Evolutionary conservation across 2,329 filamentous ascomycete species (phyloP).

Genomic region (Emergomyces pasteurianus): DNA sequence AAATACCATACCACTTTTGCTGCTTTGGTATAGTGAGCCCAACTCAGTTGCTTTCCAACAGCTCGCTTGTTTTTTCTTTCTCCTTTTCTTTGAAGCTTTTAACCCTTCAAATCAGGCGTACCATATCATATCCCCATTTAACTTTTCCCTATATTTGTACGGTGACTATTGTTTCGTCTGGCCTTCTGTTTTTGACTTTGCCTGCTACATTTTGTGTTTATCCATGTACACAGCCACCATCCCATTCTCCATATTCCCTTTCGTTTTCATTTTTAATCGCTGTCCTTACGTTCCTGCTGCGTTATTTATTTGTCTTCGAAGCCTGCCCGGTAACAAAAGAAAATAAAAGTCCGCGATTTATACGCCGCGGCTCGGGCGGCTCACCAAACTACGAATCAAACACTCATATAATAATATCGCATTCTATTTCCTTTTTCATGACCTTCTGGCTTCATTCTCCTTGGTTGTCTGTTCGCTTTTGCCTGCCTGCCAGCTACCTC

Average conservation of each 20-base stretch:
- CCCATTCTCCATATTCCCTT: conserved; percentile 7
- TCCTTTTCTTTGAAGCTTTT: not conserved
- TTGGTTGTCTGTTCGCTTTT: not conserved
- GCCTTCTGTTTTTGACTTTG: conserved; percentile 3
- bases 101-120: conserved; percentile 6
- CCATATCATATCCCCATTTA: conserved; percentile 3
- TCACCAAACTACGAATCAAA: not conserved
- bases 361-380: not conserved
- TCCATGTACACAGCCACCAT: conserved; percentile 11
- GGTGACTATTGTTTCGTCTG: conserved; percentile 5
- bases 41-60: conserved; percentile 4
- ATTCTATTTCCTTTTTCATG: not conserved
- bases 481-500: not conserved
- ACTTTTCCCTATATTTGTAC: not conserved
- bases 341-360: not conserved
- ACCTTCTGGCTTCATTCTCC: not conserved
- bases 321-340: not conserved
- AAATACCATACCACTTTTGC: not conserved
- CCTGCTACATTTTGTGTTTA: conserved; percentile 13
- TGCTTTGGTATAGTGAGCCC: conserved; percentile 12
- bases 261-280: not conserved
- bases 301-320: not conserved
- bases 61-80: not conserved
- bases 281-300: not conserved
- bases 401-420: not conserved